phyloP scores from a whole-genome alignment of 441 rosid species.

The Melianthus villosus region DNA sequence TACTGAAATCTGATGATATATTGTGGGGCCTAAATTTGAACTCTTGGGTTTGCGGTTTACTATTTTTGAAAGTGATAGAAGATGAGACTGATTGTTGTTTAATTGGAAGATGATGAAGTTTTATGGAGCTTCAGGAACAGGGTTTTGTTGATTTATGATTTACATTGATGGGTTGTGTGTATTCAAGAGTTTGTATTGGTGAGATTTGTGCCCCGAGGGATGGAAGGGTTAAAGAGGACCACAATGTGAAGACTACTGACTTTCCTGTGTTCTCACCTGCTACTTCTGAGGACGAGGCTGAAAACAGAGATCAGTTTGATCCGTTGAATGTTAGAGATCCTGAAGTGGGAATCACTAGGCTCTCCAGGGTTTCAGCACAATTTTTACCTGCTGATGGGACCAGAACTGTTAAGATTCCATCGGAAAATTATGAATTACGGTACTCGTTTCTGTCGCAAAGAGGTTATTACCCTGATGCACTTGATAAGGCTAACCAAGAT shows the following conservation, averaged over 20 bases:
- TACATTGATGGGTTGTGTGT: conserved; percentile 76
- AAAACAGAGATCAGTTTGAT: conserved; percentile 38
- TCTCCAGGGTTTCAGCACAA: conserved; percentile 86
- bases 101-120: conserved; percentile 13
- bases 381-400: conserved; percentile 87
- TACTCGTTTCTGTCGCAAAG: conserved; percentile 79
- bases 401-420: conserved; percentile 43
- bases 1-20: too few relatives aligned
- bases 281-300: conserved; percentile 27
- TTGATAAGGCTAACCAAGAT: conserved; percentile 93
- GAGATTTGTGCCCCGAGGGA: conserved; percentile 69
- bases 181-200: conserved; percentile 89
- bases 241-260: conserved; percentile 14
- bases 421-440: conserved; percentile 41
- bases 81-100: too few relatives aligned
- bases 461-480: conserved; percentile 91
- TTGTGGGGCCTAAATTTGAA: too few relatives aligned
- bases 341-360: conserved; percentile 62
- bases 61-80: too few relatives aligned
- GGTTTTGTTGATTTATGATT: background rate
- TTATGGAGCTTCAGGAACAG: conserved; percentile 8
- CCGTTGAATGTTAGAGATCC: conserved; percentile 31
- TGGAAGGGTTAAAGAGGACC: conserved; percentile 23
- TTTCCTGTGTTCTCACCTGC: conserved; percentile 43
- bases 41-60: too few relatives aligned